These are phyloP conservation scores for Penicillium bovifimosum DNA, from an alignment of 495 filamentous ascomycete species.

Conservation along the genomic window DNA sequence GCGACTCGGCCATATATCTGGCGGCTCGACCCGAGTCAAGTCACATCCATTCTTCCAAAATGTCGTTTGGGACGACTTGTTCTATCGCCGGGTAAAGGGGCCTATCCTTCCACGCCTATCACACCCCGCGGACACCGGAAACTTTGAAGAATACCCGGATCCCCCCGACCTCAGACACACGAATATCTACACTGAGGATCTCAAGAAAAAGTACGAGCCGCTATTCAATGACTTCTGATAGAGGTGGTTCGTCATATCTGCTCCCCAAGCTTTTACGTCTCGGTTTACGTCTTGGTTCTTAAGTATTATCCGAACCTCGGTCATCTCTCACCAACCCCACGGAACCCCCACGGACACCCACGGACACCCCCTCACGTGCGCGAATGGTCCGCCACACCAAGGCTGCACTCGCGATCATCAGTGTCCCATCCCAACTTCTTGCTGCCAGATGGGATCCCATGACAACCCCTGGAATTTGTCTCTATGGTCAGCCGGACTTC, in stretches of 20 bases:
- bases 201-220: conserved; percentile 68
- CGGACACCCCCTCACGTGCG: neutral
- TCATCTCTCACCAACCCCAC: neutral
- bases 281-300: neutral
- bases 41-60: conserved; percentile 78
- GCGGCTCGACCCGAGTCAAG: conserved; percentile 78
- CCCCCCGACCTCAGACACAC: conserved; percentile 49
- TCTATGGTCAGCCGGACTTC: neutral
- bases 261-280: conserved; percentile 11
- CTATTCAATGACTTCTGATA: conserved; percentile 73
- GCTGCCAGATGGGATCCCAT: neutral
- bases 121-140: conserved; percentile 76
- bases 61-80: conserved; percentile 83
- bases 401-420: neutral
- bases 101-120: conserved; percentile 82
- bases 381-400: neutral
- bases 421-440: neutral
- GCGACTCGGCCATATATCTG: conserved; percentile 81
- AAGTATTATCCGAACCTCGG: neutral
- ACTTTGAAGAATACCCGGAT: conserved; percentile 83
- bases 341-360: conserved; percentile 3
- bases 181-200: conserved; percentile 63
- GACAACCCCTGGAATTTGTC: neutral
- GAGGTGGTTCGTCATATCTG: neutral
- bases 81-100: conserved; percentile 60